phyloP scores from a whole-genome alignment of 495 filamentous ascomycete species.

The Aspergillus avenaceus region DNA sequence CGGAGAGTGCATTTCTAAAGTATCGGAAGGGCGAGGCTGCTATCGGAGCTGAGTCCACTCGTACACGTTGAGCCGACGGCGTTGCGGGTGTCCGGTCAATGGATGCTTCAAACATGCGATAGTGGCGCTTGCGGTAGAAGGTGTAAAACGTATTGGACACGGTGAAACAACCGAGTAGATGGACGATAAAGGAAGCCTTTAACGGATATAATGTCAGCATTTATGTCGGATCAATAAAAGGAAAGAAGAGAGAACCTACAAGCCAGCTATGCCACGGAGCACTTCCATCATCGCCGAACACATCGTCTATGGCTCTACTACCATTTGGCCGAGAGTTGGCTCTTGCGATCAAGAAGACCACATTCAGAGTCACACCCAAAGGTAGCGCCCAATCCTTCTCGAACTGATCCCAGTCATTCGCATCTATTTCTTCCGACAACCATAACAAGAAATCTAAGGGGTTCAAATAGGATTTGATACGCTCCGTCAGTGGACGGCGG shows the following conservation, averaged over 20 bases:
- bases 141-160: constrained; percentile 75
- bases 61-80: constrained; percentile 83
- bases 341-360: constrained; percentile 75
- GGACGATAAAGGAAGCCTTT: constrained; percentile 65
- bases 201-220: not conserved
- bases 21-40: constrained; percentile 75
- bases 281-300: constrained; percentile 70
- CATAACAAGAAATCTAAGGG: constrained; percentile 84
- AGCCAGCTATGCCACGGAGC: constrained; percentile 69
- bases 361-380: constrained; percentile 69
- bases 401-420: constrained; percentile 79
- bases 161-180: constrained; percentile 61
- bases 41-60: constrained; percentile 81
- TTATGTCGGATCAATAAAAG: not conserved
- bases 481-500: constrained; percentile 67
- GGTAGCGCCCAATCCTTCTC: constrained; percentile 68
- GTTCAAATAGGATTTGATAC: constrained; percentile 74
- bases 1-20: constrained; percentile 60
- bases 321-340: constrained; percentile 58
- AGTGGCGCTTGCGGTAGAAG: constrained; percentile 75
- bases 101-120: constrained; percentile 85
- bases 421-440: constrained; percentile 85
- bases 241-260: constrained; percentile 52
- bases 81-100: constrained; percentile 72
- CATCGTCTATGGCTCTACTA: constrained; percentile 60